Evolutionary conservation across 768 basidiomycete species (phyloP).

Genomic region (Lactarius sanguifluus): DNA sequence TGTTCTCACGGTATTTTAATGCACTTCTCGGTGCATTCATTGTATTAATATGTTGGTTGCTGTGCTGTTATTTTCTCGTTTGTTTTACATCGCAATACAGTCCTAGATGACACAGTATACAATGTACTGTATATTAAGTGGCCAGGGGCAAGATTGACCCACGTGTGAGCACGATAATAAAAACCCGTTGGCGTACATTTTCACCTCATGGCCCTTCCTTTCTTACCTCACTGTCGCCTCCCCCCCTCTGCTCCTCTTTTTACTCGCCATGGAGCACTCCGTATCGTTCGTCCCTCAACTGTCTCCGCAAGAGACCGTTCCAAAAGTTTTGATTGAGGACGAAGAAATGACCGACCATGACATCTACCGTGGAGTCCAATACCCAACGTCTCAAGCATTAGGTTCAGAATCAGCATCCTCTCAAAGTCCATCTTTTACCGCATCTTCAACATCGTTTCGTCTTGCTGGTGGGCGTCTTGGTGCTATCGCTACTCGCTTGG

Average conservation of each 20-base stretch:
- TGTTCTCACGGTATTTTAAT: constrained; percentile 3
- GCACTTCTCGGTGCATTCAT: neutral
- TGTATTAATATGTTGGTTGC: constrained; percentile 14
- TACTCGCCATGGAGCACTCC: constrained; percentile 20
- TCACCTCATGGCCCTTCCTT: constrained; percentile 13
- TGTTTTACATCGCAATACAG: neutral
- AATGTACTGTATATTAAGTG: neutral
- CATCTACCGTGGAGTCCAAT: constrained; percentile 60
- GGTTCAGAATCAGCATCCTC: constrained; percentile 32
- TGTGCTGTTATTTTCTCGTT: constrained; percentile 16
- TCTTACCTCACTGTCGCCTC: neutral
- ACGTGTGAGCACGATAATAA: neutral
- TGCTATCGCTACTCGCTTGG: constrained; percentile 54
- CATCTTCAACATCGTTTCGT: constrained; percentile 40
- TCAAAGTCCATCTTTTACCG: constrained; percentile 39
- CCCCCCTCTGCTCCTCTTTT: neutral
- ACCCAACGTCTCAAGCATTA: constrained; percentile 36
- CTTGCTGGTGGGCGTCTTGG: constrained; percentile 37
- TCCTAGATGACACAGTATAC: neutral
- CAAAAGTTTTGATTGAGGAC: constrained; percentile 8
- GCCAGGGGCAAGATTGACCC: neutral
- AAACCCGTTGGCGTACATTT: neutral
- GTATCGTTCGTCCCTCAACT: constrained; percentile 17
- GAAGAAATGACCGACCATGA: constrained; percentile 42
- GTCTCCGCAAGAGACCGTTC: constrained; percentile 1